Base-by-base conservation (phyloP, 805 yeast genomes). In the Saccharomycopsis sp. region DNA sequence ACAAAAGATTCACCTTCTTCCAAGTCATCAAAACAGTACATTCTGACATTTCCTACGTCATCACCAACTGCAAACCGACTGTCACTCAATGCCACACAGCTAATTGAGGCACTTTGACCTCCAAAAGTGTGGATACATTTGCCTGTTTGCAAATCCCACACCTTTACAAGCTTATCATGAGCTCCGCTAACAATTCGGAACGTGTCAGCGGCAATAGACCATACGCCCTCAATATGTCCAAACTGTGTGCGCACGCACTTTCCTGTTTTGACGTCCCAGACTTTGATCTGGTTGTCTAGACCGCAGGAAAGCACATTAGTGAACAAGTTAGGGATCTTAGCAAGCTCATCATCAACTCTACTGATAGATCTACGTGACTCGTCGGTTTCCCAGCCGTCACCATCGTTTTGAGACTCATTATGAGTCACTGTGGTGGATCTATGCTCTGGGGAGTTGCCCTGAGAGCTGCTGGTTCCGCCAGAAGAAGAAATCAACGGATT, bases 161-260 rank as follows among this genome's bases (percentile, higher is more conserved):
- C 88, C 70, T 87, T 93, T 62, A 89, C 89, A 41, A 84, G 76
- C 62, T 90, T 81, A 74, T 94, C 99, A 68, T 94, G 97, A 0
- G 97, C 92, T 1, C 98, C 98, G 66, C 94, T 85, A 9, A 93
- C 88, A 52, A 94, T 88, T 64, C 99, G 80, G 77, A 94, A 94
- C 47, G 92, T 91, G 74, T 94, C 98, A 0, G 97, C 96, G 17
- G 94, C 90, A 58, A 94, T 87, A 50, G 93, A 90, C 97, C 98
- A 93, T 19, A 94, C 97, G 22, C 99, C 99, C 72, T 94, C 98
- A 57, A 93, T 90, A 69, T 94, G 99, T 1, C 99, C 99, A 74
- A 93, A 94, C 71, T 94, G 93, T 0, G 99, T 94, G 59, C 97
- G 78, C 9, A 91, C 82, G 68, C 98, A 93, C 70, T 84, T 82